Conservation (phyloP, 2,329 filamentous ascomycete species). For the Cladosporium colombiae region DNA sequence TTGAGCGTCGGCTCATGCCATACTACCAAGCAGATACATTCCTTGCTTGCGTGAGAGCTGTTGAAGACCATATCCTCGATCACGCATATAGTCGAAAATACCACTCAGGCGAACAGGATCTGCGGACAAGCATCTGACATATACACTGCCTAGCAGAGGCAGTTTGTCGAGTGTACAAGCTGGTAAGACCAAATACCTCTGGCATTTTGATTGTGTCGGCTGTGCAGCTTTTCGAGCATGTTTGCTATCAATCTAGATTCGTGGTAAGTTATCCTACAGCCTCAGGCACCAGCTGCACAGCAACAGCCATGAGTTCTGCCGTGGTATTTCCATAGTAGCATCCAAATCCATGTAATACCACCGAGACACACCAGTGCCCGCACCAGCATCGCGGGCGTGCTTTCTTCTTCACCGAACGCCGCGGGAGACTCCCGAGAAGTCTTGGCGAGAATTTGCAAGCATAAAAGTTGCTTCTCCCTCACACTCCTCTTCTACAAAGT, state of each 20-base stretch:
- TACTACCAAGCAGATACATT: background rate
- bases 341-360: background rate
- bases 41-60: background rate
- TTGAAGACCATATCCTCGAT: background rate
- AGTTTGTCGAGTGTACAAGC: background rate
- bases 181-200: background rate
- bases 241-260: background rate
- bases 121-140: too few relatives aligned
- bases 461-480: constrained; percentile 17
- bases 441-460: constrained; percentile 7
- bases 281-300: background rate
- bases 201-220: background rate
- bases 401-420: background rate
- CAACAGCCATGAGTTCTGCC: background rate
- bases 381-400: background rate
- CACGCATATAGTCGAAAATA: background rate
- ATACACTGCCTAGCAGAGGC: background rate
- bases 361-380: background rate
- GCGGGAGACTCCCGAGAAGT: background rate
- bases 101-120: background rate
- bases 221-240: background rate
- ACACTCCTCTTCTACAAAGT: constrained; percentile 15
- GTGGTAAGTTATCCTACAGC: background rate
- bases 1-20: background rate
- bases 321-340: background rate